A percentile compares a stretch with the other conserved stretches of the same genome.
Conservation (phyloP, 345 rosid genomes). For the Cardamine resedifolia region DNA sequence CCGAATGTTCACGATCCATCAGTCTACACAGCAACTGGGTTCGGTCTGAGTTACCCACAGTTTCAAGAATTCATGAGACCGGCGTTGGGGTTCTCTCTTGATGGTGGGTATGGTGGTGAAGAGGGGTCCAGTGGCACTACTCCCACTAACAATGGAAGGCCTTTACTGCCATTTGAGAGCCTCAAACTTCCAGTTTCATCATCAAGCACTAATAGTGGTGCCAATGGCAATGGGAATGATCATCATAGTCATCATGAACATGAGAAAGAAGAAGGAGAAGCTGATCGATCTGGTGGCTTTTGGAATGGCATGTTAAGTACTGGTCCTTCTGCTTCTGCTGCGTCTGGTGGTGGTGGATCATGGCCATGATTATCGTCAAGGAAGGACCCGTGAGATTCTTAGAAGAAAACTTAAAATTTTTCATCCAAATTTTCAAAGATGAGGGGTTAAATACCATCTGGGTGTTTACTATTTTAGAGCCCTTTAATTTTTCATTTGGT, state of each 20-base stretch:
- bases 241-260: slow-evolving; percentile 11
- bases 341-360: slow-evolving; percentile 33
- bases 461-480: slow-evolving; percentile 23
- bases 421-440: slow-evolving; percentile 34
- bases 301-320: slow-evolving; percentile 37
- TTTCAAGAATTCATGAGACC: slow-evolving; percentile 43
- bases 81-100: slow-evolving; percentile 35
- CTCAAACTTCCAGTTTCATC: slow-evolving; percentile 36
- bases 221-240: background rate
- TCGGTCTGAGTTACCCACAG: slow-evolving; percentile 35
- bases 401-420: background rate
- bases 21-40: slow-evolving; percentile 24
- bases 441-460: slow-evolving; percentile 16
- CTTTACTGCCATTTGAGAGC: slow-evolving; percentile 36
- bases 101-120: slow-evolving; percentile 34
- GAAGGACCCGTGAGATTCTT: background rate
- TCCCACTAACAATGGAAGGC: slow-evolving; percentile 25
- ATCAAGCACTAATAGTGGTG: slow-evolving; percentile 34
- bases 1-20: slow-evolving; percentile 28
- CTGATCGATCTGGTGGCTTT: slow-evolving; percentile 33
- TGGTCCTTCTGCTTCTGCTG: slow-evolving; percentile 30
- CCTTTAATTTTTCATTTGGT: background rate
- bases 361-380: slow-evolving; percentile 28
- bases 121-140: slow-evolving; percentile 23
- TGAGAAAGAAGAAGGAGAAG: slow-evolving; percentile 28